Base-by-base conservation (phyloP, 768 basidiomycete genomes). In the Collybia sordida region DNA sequence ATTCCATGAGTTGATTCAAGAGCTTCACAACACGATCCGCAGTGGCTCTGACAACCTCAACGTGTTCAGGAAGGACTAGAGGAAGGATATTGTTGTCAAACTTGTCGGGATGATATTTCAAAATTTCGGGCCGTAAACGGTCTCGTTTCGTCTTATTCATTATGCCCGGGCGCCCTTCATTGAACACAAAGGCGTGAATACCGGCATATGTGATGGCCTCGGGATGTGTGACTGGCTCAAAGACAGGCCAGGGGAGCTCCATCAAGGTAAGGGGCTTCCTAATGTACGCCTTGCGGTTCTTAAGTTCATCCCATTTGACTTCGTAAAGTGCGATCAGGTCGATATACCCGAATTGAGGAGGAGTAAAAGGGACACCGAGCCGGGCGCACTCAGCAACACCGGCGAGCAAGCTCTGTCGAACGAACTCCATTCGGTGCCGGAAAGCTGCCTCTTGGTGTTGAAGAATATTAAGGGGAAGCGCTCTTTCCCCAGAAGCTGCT, bases 51-150 rank as follows among this genome's bases (percentile, higher is more conserved):
- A 75, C 72, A 8, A 46, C 47, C 17, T 57, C 60, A 39, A 63
- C 63, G 12, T 81, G 68, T 3, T 57, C 49, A 3, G 55, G 53
- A 4, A 57, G 49, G 6, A 81, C 66, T 40, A 65, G 72, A 6
- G 57, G 54, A 22, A 76, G 45, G 11, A 76, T 57, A 6, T 58
- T 67, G 11, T 57, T 49, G 49, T 74, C 61, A 55, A 81, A 76
- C 55, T 78, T 81, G 53, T 85, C 82, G 4, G 81, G 78, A 52
- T 84, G 80, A 70, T 76, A 84, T 18, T 72, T 69, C 39, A 80
- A 58, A 24, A 82, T 60, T 54, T 83, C 81, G n/a, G 50, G 53
- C 50, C 67, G 73, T 51, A 78, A 50, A 17, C 62, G 55, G 34
- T 74, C 76, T 49, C 62, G 65, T 3, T 44, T 56, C 0, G 63